Evolutionary conservation across 257 asterid genomes (phyloP).

Genomic region (Agastache rugosa): DNA sequence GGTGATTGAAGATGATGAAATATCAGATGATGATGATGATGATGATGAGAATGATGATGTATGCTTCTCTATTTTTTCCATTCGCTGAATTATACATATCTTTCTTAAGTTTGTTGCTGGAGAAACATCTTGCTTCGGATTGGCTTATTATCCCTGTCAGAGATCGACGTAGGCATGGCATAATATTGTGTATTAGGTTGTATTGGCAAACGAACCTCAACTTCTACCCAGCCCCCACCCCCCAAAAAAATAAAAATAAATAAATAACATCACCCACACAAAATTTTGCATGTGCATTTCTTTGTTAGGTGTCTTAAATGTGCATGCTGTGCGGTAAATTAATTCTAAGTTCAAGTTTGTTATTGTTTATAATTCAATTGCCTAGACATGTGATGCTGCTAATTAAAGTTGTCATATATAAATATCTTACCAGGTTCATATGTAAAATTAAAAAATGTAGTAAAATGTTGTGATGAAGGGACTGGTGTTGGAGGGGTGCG

Average conservation of each 20-base stretch:
- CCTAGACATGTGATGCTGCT: neutral
- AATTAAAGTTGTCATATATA: neutral
- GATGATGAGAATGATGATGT: conserved; percentile 76
- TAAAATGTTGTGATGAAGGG: neutral
- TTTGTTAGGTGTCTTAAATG: neutral
- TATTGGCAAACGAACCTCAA: neutral
- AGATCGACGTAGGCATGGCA: neutral
- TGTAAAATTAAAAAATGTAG: neutral
- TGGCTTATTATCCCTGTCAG: conserved; percentile 6
- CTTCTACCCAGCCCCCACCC: neutral
- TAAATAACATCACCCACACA: neutral
- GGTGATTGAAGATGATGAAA: conserved; percentile 96
- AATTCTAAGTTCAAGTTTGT: neutral
- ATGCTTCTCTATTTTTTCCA: conserved; percentile 38
- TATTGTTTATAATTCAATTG: neutral
- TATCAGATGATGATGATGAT: conserved; percentile 87
- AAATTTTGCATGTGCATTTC: neutral
- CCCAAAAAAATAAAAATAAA: too few relatives aligned
- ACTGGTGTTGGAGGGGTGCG: neutral
- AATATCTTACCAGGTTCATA: neutral
- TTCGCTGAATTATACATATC: conserved; percentile 9
- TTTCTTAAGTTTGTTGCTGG: neutral
- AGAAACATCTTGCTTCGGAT: conserved; percentile 14
- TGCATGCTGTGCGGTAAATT: neutral
- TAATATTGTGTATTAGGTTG: neutral